These are phyloP conservation scores for Loxodes magnus DNA, from an alignment of 73 alveolate genomes.

Conservation along the genomic window DNA sequence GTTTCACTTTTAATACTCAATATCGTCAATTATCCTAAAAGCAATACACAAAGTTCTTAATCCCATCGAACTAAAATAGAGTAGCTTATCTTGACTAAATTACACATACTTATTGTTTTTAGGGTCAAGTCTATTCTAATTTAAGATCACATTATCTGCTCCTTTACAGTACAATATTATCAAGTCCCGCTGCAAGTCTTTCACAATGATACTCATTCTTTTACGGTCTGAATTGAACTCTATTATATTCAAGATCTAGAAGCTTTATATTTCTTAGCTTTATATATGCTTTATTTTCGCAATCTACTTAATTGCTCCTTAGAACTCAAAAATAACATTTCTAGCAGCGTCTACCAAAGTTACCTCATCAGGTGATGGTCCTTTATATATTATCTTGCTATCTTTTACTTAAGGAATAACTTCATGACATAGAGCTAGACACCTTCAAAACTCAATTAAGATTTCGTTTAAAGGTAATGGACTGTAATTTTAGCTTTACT, in stretches of 20 bases:
- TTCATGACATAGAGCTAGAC: conserved; percentile 56
- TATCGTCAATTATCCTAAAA: conserved; percentile 18
- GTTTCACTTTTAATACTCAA: conserved; percentile 2
- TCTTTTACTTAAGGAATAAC: conserved; percentile 47
- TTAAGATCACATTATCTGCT: conserved; percentile 52
- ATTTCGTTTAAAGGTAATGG: no score
- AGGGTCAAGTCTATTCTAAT: neutral
- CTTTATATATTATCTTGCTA: conserved; percentile 26
- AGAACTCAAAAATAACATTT: conserved; percentile 52
- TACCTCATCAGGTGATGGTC: conserved; percentile 79
- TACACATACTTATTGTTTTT: neutral
- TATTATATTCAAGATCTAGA: conserved; percentile 59
- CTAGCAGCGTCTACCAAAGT: conserved; percentile 66
- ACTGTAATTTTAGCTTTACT: no score
- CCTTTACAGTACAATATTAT: conserved; percentile 53
- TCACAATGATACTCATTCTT: conserved; percentile 81
- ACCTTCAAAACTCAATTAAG: conserved; percentile 21
- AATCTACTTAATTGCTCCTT: neutral
- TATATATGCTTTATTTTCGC: neutral
- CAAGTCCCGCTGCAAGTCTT: conserved; percentile 40
- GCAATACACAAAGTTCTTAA: conserved; percentile 36
- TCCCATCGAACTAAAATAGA: conserved; percentile 26
- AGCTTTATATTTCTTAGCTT: conserved; percentile 19
- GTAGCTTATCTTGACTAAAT: neutral
- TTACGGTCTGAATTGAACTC: conserved; percentile 90